These are phyloP conservation scores for Aplosporella prunicola DNA, from an alignment of 2,329 filamentous ascomycete genomes.

Conservation along the genomic window DNA sequence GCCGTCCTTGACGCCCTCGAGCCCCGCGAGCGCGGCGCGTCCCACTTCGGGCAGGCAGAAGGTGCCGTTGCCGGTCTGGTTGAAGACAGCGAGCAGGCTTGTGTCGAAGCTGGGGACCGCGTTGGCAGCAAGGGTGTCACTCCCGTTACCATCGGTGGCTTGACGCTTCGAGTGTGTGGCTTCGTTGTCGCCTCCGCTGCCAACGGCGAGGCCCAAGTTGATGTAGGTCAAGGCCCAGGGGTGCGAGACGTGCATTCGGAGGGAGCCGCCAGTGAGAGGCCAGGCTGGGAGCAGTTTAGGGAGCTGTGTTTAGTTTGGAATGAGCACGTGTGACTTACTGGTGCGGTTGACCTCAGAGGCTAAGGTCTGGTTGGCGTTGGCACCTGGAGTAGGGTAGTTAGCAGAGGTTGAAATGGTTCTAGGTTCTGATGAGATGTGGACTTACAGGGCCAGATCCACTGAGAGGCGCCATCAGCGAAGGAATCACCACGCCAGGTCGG, in stretches of 20 bases:
- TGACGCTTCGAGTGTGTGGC: no score
- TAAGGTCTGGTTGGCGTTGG: constrained; percentile 30
- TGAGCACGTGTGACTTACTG: no score
- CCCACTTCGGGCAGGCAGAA: constrained; percentile 36
- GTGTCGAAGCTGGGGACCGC: constrained; percentile 37
- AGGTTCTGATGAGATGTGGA: neutral
- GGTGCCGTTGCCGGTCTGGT: constrained; percentile 40
- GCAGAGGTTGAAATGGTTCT: neutral
- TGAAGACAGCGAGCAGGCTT: constrained; percentile 34
- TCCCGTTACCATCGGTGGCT: no score
- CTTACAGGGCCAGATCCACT: constrained; percentile 34
- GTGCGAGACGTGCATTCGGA: constrained; percentile 34
- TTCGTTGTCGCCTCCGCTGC: no score
- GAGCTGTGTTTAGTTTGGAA: no score
- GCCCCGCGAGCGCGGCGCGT: constrained; percentile 18
- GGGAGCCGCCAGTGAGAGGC: constrained; percentile 35
- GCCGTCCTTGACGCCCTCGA: constrained; percentile 27
- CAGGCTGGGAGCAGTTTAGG: no score
- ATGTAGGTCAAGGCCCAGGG: constrained; percentile 37
- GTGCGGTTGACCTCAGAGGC: constrained; percentile 33
- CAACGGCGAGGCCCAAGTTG: constrained; percentile 39
- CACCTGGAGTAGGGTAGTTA: constrained; percentile 20
- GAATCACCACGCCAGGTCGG: constrained; percentile 36
- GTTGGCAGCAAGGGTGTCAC: no score
- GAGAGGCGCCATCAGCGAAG: constrained; percentile 26